These are phyloP conservation scores for Paramecium sonneborni DNA, from an alignment of 73 alveolate species.

Conservation along the genomic window DNA sequence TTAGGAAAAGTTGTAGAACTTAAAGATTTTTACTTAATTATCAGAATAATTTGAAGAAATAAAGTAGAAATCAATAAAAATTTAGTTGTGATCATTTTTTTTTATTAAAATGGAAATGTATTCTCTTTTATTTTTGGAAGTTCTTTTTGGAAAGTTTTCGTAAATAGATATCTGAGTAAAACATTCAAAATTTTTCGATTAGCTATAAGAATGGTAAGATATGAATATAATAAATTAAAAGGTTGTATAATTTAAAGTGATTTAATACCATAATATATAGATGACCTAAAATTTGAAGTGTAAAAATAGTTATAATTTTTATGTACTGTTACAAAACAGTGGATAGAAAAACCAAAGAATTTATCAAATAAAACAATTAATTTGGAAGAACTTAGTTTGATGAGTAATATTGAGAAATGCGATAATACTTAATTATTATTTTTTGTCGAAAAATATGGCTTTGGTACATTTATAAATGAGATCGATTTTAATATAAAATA, in stretches of 20 bases:
- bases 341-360: conserved; percentile 25
- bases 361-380: neutral
- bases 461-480: neutral
- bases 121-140: conserved; percentile 12
- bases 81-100: neutral
- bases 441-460: neutral
- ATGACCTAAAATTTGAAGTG: neutral
- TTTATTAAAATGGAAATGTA: conserved; percentile 38
- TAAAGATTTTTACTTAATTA: neutral
- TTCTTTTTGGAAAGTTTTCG: neutral
- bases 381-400: neutral
- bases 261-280: neutral
- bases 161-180: neutral
- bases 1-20: neutral
- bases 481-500: neutral
- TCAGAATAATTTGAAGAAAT: neutral
- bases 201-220: neutral
- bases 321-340: neutral
- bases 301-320: neutral
- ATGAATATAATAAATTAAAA: neutral
- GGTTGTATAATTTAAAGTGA: neutral
- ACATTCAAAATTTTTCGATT: neutral
- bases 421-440: neutral
- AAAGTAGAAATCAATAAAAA: neutral
- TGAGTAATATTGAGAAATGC: neutral